phyloP scores from a whole-genome alignment of 768 basidiomycete species.

The Mycena haematopus region DNA sequence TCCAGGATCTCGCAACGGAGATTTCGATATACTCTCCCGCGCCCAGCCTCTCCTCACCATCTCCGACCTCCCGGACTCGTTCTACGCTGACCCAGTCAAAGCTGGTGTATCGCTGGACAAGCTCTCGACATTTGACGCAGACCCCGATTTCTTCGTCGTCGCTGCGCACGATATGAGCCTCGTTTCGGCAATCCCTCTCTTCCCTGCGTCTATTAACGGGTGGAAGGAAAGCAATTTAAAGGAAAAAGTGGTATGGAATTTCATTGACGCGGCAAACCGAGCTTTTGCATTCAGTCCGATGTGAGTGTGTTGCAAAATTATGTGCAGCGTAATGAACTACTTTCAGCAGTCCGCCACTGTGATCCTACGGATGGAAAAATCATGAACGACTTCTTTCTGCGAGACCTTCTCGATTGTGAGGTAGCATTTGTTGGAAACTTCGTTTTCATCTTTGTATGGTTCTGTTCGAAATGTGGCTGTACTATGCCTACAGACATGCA shows the following conservation, averaged over 20 bases:
- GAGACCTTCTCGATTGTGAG: too few relatives aligned
- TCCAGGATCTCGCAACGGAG: background rate
- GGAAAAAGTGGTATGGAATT: slow-evolving; percentile 9
- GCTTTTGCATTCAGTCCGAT: slow-evolving; percentile 9
- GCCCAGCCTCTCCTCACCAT: slow-evolving; percentile 9
- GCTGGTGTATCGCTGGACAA: slow-evolving; percentile 12
- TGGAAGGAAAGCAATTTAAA: slow-evolving; percentile 14
- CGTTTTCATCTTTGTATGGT: too few relatives aligned
- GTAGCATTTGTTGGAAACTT: too few relatives aligned
- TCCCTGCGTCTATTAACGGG: slow-evolving; percentile 1
- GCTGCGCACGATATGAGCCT: slow-evolving; percentile 22
- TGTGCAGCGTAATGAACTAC: background rate
- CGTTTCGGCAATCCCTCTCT: background rate
- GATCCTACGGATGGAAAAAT: background rate
- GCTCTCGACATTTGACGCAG: slow-evolving; percentile 19
- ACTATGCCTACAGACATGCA: too few relatives aligned
- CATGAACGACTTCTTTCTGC: too few relatives aligned
- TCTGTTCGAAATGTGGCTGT: too few relatives aligned
- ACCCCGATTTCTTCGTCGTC: slow-evolving; percentile 23
- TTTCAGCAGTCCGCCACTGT: slow-evolving; percentile 34
- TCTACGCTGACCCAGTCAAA: slow-evolving; percentile 12
- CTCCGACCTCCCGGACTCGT: slow-evolving; percentile 12
- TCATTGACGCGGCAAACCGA: slow-evolving; percentile 5
- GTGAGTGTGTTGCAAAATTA: slow-evolving; percentile 1
- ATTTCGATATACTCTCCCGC: slow-evolving; percentile 21